Conservation (phyloP, 2,329 filamentous ascomycete species). For the Corniculantispora saksenae region DNA sequence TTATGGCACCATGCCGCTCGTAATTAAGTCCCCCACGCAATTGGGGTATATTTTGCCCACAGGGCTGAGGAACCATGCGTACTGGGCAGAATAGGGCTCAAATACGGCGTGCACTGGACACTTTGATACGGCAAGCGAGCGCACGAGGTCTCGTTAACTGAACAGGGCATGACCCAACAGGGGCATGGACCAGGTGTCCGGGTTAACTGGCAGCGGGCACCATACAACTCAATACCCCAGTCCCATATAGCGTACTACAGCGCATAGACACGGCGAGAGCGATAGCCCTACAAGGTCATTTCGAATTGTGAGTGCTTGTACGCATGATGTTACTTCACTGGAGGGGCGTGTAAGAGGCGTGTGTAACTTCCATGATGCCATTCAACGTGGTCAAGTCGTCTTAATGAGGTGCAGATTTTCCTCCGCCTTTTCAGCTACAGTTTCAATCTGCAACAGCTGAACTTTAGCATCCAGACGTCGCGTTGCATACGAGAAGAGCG, state of each 20-base stretch:
- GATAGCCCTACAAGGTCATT: background rate
- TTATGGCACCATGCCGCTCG: background rate
- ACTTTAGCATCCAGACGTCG: background rate
- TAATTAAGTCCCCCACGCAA: background rate
- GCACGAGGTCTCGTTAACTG: slow-evolving; percentile 1
- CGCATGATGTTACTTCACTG: background rate
- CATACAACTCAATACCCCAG: background rate
- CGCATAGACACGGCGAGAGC: background rate
- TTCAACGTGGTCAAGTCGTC: background rate
- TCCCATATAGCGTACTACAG: slow-evolving; percentile 1
- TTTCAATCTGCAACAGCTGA: background rate
- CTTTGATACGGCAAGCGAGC: background rate
- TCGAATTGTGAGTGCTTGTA: background rate
- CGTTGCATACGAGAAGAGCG: background rate
- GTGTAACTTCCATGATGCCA: background rate
- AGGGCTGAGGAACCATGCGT: background rate
- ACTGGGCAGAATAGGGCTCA: background rate
- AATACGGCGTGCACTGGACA: background rate
- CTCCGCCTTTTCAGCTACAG: background rate
- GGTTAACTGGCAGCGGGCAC: background rate
- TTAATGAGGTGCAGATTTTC: background rate
- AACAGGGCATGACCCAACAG: background rate
- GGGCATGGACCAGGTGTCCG: background rate
- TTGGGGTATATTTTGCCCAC: background rate
- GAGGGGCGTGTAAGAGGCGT: background rate